phyloP scores from a whole-genome alignment of 768 basidiomycete species.

The Mycena epipterygia region DNA sequence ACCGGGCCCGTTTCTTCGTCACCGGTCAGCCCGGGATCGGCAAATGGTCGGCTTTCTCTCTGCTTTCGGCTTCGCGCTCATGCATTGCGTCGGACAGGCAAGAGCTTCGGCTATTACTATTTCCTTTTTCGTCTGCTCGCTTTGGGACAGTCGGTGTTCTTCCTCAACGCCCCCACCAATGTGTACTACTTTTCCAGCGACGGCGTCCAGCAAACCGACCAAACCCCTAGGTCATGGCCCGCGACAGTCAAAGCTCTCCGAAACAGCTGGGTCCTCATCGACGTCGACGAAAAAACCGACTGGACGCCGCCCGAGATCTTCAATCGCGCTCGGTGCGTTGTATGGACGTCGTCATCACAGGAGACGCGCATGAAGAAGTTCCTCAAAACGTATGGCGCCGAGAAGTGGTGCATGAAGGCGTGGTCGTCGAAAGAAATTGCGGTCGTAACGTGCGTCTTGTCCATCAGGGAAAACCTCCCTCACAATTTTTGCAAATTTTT shows the following conservation, averaged over 20 bases:
- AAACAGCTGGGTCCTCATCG: slow-evolving; percentile 25
- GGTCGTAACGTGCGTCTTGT: too few relatives aligned
- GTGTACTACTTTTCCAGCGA: slow-evolving; percentile 14
- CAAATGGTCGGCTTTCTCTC: slow-evolving; percentile 5
- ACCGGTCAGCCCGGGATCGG: slow-evolving; percentile 24
- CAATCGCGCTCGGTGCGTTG: slow-evolving; percentile 11
- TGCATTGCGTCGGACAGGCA: slow-evolving; percentile 18
- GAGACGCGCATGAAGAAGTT: slow-evolving; percentile 8
- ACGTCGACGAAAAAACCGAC: slow-evolving; percentile 14
- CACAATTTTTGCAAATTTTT: too few relatives aligned
- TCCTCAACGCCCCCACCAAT: neutral
- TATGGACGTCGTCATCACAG: slow-evolving; percentile 20
- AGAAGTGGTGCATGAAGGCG: slow-evolving; percentile 20
- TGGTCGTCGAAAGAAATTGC: slow-evolving; percentile 25
- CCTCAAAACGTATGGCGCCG: neutral
- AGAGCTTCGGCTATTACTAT: slow-evolving; percentile 20
- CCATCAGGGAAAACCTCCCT: too few relatives aligned
- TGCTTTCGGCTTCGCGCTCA: slow-evolving; percentile 14
- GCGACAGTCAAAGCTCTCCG: slow-evolving; percentile 1
- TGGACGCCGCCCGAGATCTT: slow-evolving; percentile 1
- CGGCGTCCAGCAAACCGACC: slow-evolving; percentile 8
- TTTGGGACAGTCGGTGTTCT: slow-evolving; percentile 23
- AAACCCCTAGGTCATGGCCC: neutral
- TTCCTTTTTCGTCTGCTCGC: slow-evolving; percentile 20
- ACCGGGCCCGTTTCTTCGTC: slow-evolving; percentile 14